Conservation (phyloP, 495 filamentous ascomycete species). For the Neurospora pannonica region DNA sequence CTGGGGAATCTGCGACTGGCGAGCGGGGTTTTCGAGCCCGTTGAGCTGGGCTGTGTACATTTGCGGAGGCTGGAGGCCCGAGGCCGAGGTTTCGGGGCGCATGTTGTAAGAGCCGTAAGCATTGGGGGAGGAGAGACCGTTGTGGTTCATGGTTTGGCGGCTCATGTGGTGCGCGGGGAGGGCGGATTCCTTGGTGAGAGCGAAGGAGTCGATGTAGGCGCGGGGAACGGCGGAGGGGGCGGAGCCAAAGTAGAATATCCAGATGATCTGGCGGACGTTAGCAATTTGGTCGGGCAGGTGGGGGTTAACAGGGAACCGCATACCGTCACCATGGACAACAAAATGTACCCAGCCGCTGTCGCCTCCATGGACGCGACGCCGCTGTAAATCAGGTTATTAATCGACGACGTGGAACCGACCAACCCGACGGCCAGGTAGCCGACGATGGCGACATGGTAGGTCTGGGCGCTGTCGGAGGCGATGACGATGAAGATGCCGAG, state of each 20-base stretch:
- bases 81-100: conserved; percentile 74
- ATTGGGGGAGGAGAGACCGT: background rate
- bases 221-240: conserved; percentile 80
- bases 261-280: conserved; percentile 61
- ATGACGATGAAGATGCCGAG: conserved; percentile 70
- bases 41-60: conserved; percentile 96
- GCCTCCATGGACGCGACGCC: conserved; percentile 66
- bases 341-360: conserved; percentile 83
- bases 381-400: conserved; percentile 72
- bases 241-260: conserved; percentile 98
- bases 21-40: conserved; percentile 89
- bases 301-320: conserved; percentile 21
- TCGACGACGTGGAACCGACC: conserved; percentile 72
- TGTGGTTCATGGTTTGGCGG: conserved; percentile 57
- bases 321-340: conserved; percentile 92
- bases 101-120: conserved; percentile 34
- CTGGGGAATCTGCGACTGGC: conserved; percentile 55
- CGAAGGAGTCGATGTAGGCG: conserved; percentile 91
- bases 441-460: conserved; percentile 87
- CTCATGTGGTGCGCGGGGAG: conserved; percentile 21
- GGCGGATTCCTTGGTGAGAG: conserved; percentile 78
- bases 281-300: background rate
- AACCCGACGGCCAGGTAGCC: conserved; percentile 77
- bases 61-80: conserved; percentile 63
- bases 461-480: conserved; percentile 68